Evolutionary conservation across 768 basidiomycete genomes (phyloP), one percentile per base, ranked within the genome.

Genomic region (Exsudoporus frostii): DNA sequence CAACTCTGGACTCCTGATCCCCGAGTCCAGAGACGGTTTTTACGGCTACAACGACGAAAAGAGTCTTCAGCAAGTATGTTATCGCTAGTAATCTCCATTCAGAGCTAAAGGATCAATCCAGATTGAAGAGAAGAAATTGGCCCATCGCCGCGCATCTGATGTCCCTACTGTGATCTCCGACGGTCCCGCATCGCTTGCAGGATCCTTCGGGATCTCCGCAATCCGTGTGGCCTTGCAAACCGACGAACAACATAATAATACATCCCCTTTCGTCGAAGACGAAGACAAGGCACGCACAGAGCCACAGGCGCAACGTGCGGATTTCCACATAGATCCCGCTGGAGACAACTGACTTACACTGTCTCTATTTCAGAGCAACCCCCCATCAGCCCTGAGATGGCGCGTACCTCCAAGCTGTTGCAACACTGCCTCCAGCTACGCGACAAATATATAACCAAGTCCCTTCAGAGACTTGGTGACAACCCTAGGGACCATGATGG

Each of bases 401-500:
- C 74, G 11, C 71, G 76, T 8, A 76, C 92, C 14, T 84, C 89
- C 55, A 78, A 84, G 55, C 79, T 86, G 1, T 83, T 98, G 65
- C 83, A 88, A 53, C 83, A 78, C 64, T 98, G 96, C 65, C 83
- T 98, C 43, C 84, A 90, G 49, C 76, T 98, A 19, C 88, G 97
- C 25, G 96, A 98, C 74, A 98, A 98, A 72, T 99, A 98, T 74
- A 94, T 97, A 74, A 59, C 76, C 7, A 81, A 82, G 54, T 98
- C 95, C 1, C 80, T 86, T 5, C 97, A 99, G 68, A 80, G 92
- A 49, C 82, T 98, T 4, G 97, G 96, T 3, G 97, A 98, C 71
- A 90, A 98, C 69, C 97, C 97, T 0, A 79, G 82, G 56, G 92
- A 98, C 69, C 83, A 95, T 68, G 97, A 98, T 59, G 89, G 84